Evolutionary conservation across 345 rosid genomes (phyloP).

Genomic region (Camelina hispida): DNA sequence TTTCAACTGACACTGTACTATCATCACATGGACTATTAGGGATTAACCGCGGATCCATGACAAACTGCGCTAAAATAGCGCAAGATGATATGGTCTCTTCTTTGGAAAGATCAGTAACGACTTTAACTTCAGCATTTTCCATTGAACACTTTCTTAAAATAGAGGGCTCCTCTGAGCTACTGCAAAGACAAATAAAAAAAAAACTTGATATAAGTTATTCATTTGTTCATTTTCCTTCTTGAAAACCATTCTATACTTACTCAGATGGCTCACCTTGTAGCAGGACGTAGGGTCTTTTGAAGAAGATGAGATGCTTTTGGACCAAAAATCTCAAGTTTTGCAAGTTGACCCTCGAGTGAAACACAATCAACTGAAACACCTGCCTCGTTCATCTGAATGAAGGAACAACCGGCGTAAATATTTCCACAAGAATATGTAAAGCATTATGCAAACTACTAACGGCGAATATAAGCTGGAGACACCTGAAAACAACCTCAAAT

Average conservation of each 20-base stretch:
- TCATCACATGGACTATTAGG: slow-evolving; percentile 41
- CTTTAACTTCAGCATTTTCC: slow-evolving; percentile 43
- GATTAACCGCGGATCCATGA: slow-evolving; percentile 65
- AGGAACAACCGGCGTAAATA: slow-evolving; percentile 10
- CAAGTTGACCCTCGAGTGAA: slow-evolving; percentile 82
- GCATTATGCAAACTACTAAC: slow-evolving; percentile 21
- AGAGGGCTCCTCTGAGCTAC: slow-evolving; percentile 47
- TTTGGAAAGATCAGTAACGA: slow-evolving; percentile 39
- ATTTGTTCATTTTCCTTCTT: slow-evolving; percentile 19
- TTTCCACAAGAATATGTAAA: slow-evolving; percentile 16
- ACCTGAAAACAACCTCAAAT: slow-evolving; percentile 5
- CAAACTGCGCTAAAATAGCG: slow-evolving; percentile 53
- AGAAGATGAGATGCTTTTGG: slow-evolving; percentile 72
- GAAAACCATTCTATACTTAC: not conserved
- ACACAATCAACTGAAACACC: slow-evolving; percentile 55
- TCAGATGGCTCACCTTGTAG: slow-evolving; percentile 56
- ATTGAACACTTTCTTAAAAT: slow-evolving; percentile 50
- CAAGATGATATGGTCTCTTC: slow-evolving; percentile 49
- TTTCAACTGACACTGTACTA: slow-evolving; percentile 37
- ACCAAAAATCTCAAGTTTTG: slow-evolving; percentile 78
- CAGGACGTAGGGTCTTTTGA: slow-evolving; percentile 57
- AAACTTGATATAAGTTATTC: slow-evolving; percentile 1
- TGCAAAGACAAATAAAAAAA: slow-evolving; percentile 44
- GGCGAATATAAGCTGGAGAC: slow-evolving; percentile 4
- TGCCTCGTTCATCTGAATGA: slow-evolving; percentile 59